Base-by-base conservation (phyloP, 1,284 basidiomycete species). In the Fomitopsis pinicola region DNA sequence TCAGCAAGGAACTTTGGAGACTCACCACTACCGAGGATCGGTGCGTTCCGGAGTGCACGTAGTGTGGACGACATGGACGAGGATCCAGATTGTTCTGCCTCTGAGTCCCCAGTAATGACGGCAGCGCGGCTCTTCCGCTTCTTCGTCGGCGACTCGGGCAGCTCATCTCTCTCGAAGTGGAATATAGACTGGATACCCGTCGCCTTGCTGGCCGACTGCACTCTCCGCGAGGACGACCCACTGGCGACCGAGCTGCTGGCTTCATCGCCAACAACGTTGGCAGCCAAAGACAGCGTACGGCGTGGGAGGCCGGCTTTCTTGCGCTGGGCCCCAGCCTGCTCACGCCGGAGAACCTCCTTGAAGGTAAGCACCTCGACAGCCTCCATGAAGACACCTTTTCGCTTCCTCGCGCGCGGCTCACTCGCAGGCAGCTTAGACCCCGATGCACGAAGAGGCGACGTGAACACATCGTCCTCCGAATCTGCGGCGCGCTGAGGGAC, bases 321-420 rank as follows among this genome's bases (percentile, higher is more conserved):
- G 14, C 42, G 19, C 46, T 55, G 38, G 14, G 12, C 38, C 14
- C 3, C 50, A 15, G 58, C 54, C 28, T 63, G 62, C 59, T 61
- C 60, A 5, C 19, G 26, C 7, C 48, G 55, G 57, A 58, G 50
- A 7, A 69, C 55, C 6, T 63, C 54, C 19, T 55, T 35, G 55
- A 63, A 58, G 2, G 62, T 59, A 36, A 82, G 82, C 44, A 87
- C 76, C 57, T 83, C 78, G 7, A 87, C 84, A 2, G 80, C 79
- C 26, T 87, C 86, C 72, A 86, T 73, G 63, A 84, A 68, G 3
- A 78, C 67, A 28, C 81, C 72, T 69, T 78, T 81, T 56, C 82
- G 81, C 67, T 82, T 84, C 62, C 74, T 76, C 44, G 65, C 54
- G 12, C 58, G 60, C 26, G 64, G 66, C 15, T 61, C 63, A 26